Percentiles rank a stretch among this genome's conserved stretches.
These are phyloP conservation scores for Hippophae gyantsensis DNA, from an alignment of 306 rosid genomes.

Conservation along the genomic window DNA sequence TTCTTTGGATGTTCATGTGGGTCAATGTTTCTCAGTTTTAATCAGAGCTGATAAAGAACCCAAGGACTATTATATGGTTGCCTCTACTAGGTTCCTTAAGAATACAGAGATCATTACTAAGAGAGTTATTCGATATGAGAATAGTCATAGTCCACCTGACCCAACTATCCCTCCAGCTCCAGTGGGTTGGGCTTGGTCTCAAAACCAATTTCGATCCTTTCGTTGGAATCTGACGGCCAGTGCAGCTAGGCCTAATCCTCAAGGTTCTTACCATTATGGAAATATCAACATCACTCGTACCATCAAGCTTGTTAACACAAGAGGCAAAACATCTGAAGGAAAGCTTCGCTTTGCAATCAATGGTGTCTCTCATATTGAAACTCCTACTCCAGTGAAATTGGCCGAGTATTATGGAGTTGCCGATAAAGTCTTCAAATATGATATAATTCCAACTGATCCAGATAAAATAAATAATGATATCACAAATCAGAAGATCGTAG, in stretches of 20 bases:
- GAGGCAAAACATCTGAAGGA: slow-evolving; percentile 20
- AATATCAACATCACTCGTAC: slow-evolving; percentile 67
- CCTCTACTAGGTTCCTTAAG: slow-evolving; percentile 64
- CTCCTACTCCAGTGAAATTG: slow-evolving; percentile 59
- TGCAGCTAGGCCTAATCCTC: slow-evolving; percentile 94
- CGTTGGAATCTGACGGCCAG: slow-evolving; percentile 83
- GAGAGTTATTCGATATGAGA: slow-evolving; percentile 39
- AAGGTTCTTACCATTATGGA: slow-evolving; percentile 80
- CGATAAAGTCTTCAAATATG: slow-evolving; percentile 41
- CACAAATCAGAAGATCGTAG: neutral
- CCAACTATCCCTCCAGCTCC: slow-evolving; percentile 51
- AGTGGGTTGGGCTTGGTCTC: slow-evolving; percentile 84
- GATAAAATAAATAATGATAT: neutral
- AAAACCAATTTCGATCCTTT: slow-evolving; percentile 69
- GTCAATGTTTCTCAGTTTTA: slow-evolving; percentile 54
- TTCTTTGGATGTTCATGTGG: slow-evolving; percentile 67
- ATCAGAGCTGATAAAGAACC: slow-evolving; percentile 61
- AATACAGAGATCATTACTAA: slow-evolving; percentile 20
- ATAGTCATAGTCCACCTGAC: slow-evolving; percentile 45
- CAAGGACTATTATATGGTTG: slow-evolving; percentile 63
- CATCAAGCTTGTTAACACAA: slow-evolving; percentile 46
- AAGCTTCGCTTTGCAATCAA: slow-evolving; percentile 67
- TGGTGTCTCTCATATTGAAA: slow-evolving; percentile 52
- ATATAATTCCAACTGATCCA: slow-evolving; percentile 28
- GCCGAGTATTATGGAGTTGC: slow-evolving; percentile 47